A percentile compares a stretch with the other conserved stretches of the same genome.
Evolutionary conservation across 176 grass and related monocot species (phyloP).

Genomic region (Musa troglodytarum): DNA sequence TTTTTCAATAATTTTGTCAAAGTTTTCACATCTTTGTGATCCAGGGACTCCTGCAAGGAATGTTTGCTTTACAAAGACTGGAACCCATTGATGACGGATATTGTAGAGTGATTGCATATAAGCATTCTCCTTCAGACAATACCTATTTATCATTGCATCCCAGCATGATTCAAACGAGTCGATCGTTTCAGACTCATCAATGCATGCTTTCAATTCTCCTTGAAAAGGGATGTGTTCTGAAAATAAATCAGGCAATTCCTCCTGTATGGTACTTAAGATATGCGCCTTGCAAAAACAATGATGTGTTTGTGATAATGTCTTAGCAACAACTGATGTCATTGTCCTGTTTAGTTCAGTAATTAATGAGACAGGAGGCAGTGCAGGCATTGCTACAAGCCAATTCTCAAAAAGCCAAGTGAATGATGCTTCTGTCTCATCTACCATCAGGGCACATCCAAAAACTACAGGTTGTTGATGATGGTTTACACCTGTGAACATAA

Average conservation of each 20-base stretch:
- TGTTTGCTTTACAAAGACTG: conserved; percentile 49
- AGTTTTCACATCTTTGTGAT: conserved; percentile 35
- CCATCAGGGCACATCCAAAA: conserved; percentile 82
- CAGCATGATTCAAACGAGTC: conserved; percentile 73
- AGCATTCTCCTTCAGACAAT: conserved; percentile 53
- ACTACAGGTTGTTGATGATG: conserved; percentile 77
- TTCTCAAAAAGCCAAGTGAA: conserved; percentile 85
- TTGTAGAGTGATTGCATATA: conserved; percentile 60
- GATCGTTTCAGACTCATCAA: conserved; percentile 46
- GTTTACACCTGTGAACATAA: conserved; percentile 81
- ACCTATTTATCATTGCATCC: conserved; percentile 39
- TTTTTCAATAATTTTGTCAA: conserved; percentile 59
- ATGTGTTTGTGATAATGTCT: conserved; percentile 49
- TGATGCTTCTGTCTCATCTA: conserved; percentile 77
- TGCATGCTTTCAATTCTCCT: conserved; percentile 58
- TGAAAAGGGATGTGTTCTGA: conserved; percentile 40
- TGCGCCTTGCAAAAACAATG: conserved; percentile 76
- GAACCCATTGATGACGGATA: conserved; percentile 67
- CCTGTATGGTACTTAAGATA: conserved; percentile 46
- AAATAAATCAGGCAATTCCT: conserved; percentile 45
- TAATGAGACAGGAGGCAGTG: conserved; percentile 50
- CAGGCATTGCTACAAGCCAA: conserved; percentile 85
- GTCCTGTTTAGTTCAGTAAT: conserved; percentile 57
- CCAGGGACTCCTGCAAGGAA: conserved; percentile 52
- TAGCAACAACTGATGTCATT: conserved; percentile 50